Evolutionary conservation across 805 yeast species (phyloP).

Genomic region (Candida railenensis): DNA sequence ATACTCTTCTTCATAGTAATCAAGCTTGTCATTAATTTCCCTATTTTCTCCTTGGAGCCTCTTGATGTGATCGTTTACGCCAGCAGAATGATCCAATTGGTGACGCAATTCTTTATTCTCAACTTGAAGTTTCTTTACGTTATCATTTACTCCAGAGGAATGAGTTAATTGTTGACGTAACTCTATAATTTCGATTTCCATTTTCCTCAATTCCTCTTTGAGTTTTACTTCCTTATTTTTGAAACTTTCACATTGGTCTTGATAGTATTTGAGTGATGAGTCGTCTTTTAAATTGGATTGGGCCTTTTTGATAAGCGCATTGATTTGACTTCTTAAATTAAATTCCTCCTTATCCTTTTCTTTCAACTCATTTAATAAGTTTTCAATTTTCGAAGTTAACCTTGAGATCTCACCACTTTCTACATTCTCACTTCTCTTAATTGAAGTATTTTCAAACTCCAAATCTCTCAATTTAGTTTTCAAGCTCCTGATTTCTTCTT

Average conservation of each 20-base stretch:
- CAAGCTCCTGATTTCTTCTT: neutral
- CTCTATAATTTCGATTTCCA: slow-evolving; percentile 1
- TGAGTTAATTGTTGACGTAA: neutral
- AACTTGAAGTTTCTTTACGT: neutral
- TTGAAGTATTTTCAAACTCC: neutral
- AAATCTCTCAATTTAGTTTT: neutral
- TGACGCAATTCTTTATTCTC: neutral
- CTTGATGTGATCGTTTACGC: slow-evolving; percentile 1
- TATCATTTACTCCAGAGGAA: neutral
- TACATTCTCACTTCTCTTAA: neutral
- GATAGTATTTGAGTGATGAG: slow-evolving; percentile 11
- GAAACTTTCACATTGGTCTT: slow-evolving; percentile 23
- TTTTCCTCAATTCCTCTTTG: slow-evolving; percentile 15
- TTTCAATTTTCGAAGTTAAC: slow-evolving; percentile 16
- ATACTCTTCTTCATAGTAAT: slow-evolving; percentile 28
- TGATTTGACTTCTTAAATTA: slow-evolving; percentile 20
- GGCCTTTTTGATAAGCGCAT: slow-evolving; percentile 18
- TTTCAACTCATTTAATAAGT: slow-evolving; percentile 17
- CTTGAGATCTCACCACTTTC: slow-evolving; percentile 9
- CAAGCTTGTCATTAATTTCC: slow-evolving; percentile 25
- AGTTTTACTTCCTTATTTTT: slow-evolving; percentile 18
- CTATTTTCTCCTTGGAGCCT: slow-evolving; percentile 16
- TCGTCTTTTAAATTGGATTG: slow-evolving; percentile 10
- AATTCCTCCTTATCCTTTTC: slow-evolving; percentile 22
- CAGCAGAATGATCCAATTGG: neutral